Base-by-base conservation (phyloP, 805 yeast genomes). In the Ogataea paraovalis region DNA sequence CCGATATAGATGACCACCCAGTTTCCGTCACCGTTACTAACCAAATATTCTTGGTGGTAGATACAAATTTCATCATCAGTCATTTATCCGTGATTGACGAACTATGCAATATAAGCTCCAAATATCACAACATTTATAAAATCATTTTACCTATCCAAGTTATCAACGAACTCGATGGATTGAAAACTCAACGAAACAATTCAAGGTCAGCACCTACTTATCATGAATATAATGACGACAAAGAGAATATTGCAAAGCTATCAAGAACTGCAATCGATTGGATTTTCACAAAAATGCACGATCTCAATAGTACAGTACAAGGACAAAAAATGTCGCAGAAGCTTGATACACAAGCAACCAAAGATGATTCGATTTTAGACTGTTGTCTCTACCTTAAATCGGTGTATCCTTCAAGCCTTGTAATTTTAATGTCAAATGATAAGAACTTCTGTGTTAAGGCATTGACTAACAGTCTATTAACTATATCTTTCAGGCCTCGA, bases 351-450 rank as follows among this genome's bases (percentile, higher is more conserved):
- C 44, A 57, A 2, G 62, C 80, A 1, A 45, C 45, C 0, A 83
- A 86, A 48, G 97, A 91, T 64, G 96, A 90, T 58, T 76, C 96
- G 0, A 90, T 91, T 51, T 66, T 90, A 38, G 97, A 91, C 62
- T 89, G 96, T 61, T 85, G 95, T 56, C 58, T 85, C 22, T 89
- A 76, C 59, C 81, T 83, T 48, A 72, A 76, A 50, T 64, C 68
- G 12, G 64, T 66, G 13, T 53, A 62, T 43, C 55, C 64, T 4
- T 16, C 45, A 1, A 56, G 62, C 28, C 58, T 79, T 49, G 85
- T 84, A 7, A 74, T 90, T 2, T 62, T 87, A 22, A 58, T 90
- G 49, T 84, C 96, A 0, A 87, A 91, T 61, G 97, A 91, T 62
- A 85, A 82, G 55, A 91, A 90, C 60, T 70, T 91, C 8, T 88